Evolutionary conservation across 257 asterid species (phyloP).

Genomic region (Plantago major): DNA sequence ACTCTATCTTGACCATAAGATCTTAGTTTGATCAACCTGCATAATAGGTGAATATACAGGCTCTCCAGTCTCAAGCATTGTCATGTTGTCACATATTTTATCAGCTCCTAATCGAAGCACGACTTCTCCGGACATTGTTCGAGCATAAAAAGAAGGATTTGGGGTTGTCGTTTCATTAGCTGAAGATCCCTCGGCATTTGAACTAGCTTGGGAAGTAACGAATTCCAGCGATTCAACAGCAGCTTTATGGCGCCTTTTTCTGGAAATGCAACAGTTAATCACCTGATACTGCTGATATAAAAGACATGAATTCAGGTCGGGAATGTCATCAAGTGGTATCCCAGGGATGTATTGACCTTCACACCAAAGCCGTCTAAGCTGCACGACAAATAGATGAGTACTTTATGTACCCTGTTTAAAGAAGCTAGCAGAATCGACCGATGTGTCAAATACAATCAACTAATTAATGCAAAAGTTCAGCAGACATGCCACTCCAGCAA

Average conservation of each 20-base stretch:
- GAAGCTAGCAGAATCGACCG: slow-evolving; percentile 18
- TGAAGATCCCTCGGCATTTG: slow-evolving; percentile 32
- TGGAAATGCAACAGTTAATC: slow-evolving; percentile 92
- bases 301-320: slow-evolving; percentile 89
- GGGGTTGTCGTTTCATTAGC: slow-evolving; percentile 43
- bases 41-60: slow-evolving; percentile 80
- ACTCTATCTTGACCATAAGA: slow-evolving; percentile 17
- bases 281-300: slow-evolving; percentile 94
- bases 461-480: too few relatives aligned
- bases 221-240: slow-evolving; percentile 80
- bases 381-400: slow-evolving; percentile 29
- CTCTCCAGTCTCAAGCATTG: slow-evolving; percentile 94
- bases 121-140: slow-evolving; percentile 64
- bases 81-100: slow-evolving; percentile 52
- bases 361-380: slow-evolving; percentile 91
- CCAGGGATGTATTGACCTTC: slow-evolving; percentile 94
- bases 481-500: too few relatives aligned
- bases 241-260: slow-evolving; percentile 68
- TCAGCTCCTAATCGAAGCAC: slow-evolving; percentile 92
- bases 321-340: slow-evolving; percentile 74
- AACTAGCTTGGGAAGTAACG: slow-evolving; percentile 44
- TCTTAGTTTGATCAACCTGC: slow-evolving; percentile 59
- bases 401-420: slow-evolving; percentile 13
- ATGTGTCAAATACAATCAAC: neutral
- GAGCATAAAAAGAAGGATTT: slow-evolving; percentile 54